Percentiles rank a stretch among this genome's conserved stretches.
Conservation (phyloP, 345 rosid species). For the Gynandropsis gynandra region DNA sequence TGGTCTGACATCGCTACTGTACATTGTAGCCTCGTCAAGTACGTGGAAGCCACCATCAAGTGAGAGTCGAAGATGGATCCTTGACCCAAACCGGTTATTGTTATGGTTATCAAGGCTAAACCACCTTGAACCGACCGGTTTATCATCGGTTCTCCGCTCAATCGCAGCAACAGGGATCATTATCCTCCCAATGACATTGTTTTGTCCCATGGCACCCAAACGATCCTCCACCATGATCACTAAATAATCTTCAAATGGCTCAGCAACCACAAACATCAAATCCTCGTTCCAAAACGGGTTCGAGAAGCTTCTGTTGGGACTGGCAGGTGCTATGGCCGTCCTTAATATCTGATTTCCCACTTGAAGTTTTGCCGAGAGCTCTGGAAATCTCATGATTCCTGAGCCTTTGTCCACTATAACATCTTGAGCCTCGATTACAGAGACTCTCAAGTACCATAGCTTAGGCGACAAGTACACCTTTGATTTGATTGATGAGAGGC, state of each 20-base stretch:
- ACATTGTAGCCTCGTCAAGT: slow-evolving; percentile 55
- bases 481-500: slow-evolving; percentile 51
- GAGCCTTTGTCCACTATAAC: slow-evolving; percentile 41
- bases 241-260: slow-evolving; percentile 68
- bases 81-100: slow-evolving; percentile 43
- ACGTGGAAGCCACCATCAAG: slow-evolving; percentile 75
- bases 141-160: slow-evolving; percentile 46
- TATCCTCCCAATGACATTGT: slow-evolving; percentile 48
- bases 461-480: slow-evolving; percentile 71
- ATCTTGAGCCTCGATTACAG: slow-evolving; percentile 68
- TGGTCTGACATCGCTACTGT: slow-evolving; percentile 54
- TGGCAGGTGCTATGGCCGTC: slow-evolving; percentile 38
- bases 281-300: slow-evolving; percentile 75
- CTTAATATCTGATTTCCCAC: slow-evolving; percentile 60
- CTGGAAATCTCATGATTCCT: slow-evolving; percentile 41
- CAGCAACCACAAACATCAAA: slow-evolving; percentile 59
- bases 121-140: slow-evolving; percentile 55
- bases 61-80: slow-evolving; percentile 52
- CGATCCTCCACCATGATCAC: slow-evolving; percentile 46
- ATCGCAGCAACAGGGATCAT: slow-evolving; percentile 37
- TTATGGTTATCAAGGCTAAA: slow-evolving; percentile 48
- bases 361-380: slow-evolving; percentile 42
- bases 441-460: slow-evolving; percentile 59
- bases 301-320: slow-evolving; percentile 36
- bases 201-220: slow-evolving; percentile 35